These are phyloP conservation scores for Hordeum marinum DNA, from an alignment of 176 grass and related monocot genomes.

Conservation along the genomic window DNA sequence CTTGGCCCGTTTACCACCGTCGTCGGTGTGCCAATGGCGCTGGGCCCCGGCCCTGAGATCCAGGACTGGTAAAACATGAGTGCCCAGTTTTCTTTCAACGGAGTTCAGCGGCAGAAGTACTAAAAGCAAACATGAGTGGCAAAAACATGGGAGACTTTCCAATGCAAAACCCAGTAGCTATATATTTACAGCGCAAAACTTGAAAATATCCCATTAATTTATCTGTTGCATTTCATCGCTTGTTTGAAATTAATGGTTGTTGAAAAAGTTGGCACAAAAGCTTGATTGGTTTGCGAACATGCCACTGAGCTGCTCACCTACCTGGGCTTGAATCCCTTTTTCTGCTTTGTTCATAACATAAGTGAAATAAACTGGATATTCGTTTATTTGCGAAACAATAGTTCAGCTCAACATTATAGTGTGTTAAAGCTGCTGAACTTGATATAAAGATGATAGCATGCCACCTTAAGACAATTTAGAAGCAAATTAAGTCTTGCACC, in stretches of 20 bases:
- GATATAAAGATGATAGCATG: slow-evolving; percentile 4
- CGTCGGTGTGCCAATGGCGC: not conserved
- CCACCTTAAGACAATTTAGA: not conserved
- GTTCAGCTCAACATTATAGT: not conserved
- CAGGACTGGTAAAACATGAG: too few species aligned
- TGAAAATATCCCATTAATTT: not conserved
- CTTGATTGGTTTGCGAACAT: not conserved
- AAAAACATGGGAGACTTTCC: not conserved
- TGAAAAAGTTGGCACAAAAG: not conserved
- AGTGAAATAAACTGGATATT: not conserved
- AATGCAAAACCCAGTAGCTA: not conserved
- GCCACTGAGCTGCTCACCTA: not conserved
- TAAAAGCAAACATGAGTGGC: not conserved
- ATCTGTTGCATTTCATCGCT: not conserved
- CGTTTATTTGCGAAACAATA: not conserved
- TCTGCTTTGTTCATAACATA: not conserved
- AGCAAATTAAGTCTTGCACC: not conserved
- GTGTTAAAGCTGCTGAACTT: not conserved
- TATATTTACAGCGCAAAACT: not conserved
- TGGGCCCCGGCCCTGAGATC: too few species aligned
- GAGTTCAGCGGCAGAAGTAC: not conserved
- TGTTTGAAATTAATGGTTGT: not conserved
- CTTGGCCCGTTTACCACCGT: not conserved
- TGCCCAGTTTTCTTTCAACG: not conserved
- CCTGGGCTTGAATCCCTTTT: not conserved